Evolutionary conservation across 2,329 filamentous ascomycete species (phyloP), one percentile per base, ranked within the genome.

Genomic region (Orbilia blumenaviensis): DNA sequence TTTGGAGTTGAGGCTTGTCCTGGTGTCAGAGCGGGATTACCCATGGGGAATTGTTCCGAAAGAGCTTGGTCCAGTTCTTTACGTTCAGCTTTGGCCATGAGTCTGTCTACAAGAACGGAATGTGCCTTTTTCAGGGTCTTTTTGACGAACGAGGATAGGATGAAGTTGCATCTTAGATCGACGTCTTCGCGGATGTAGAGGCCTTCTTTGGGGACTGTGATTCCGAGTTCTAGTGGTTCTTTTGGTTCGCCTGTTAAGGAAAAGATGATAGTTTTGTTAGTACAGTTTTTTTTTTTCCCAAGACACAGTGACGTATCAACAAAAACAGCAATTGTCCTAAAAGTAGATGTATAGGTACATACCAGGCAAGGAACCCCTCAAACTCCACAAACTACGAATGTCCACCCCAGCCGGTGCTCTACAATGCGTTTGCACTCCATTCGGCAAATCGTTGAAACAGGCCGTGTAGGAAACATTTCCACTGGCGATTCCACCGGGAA

Each of bases 181-280:
- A 95, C 90, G 78, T 96, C 93, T 84, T 96, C 93, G n/a, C 91
- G 87, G 44, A 96, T 84, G 81, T 93, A 96, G 10, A 96, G 84
- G 0, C 92, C 93, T 42, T 88, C 84, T 21, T 86, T 83, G 0
- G 92, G 92, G 0, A 86, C 88, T 12, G 87, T 87, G 4, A 91
- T 83, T 3, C 90, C 91, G 21, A 92, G 83, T 83, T 94, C 91
- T 9, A 87, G 83, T 0, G 88, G 85, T 80, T 90, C 87, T 29
- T 86, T 84, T 0, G 88, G 87, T 82, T 96, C 92, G 16, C 90
- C 91, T 75, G 63, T n/a, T n/a, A n/a, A n/a, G n/a, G n/a, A n/a
- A n/a, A n/a, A n/a, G n/a, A n/a, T n/a, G n/a, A n/a, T n/a, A n/a
- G n/a, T n/a, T n/a, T n/a, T n/a, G n/a, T n/a, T n/a, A n/a, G n/a